phyloP scores from a whole-genome alignment of 352 stramenopile genomes.

The Pythium plurisporium region DNA sequence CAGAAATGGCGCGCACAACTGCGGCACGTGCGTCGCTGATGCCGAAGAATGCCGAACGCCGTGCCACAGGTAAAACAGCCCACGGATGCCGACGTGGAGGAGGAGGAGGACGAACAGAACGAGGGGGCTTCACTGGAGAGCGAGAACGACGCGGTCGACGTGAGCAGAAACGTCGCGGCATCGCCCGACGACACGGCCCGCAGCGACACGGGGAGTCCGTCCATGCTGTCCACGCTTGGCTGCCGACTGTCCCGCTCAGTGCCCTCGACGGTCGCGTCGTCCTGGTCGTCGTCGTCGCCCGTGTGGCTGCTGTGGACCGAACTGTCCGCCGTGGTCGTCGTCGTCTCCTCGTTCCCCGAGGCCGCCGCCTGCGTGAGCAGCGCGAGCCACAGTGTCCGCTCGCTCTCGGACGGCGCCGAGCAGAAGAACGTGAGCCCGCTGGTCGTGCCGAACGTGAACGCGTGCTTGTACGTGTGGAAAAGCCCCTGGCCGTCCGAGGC shows the following conservation, averaged over 20 bases:
- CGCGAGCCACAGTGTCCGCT: constrained; percentile 28
- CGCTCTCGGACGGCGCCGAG: constrained; percentile 20
- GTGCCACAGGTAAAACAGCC: constrained; percentile 23
- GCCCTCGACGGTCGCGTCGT: not conserved
- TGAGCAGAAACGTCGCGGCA: not conserved
- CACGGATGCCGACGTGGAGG: not conserved
- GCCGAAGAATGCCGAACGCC: constrained; percentile 19
- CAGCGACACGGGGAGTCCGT: not conserved
- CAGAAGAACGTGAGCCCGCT: constrained; percentile 29
- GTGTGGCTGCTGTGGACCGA: not conserved
- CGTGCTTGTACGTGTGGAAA: constrained; percentile 29
- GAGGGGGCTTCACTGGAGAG: not conserved
- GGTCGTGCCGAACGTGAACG: constrained; percentile 28
- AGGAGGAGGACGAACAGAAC: no score
- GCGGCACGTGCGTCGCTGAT: constrained; percentile 16
- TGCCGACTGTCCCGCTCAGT: not conserved
- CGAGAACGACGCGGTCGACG: not conserved
- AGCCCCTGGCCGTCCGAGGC: constrained; percentile 18
- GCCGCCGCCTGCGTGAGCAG: constrained; percentile 10
- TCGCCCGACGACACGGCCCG: not conserved
- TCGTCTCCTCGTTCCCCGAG: not conserved
- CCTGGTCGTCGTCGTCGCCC: constrained; percentile 6
- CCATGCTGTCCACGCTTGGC: not conserved
- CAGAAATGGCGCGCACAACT: constrained; percentile 30
- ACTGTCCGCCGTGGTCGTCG: not conserved